Percentiles rank a stretch among this genome's conserved stretches.
phyloP scores from a whole-genome alignment of 2,329 filamentous ascomycete genomes.

The Diaporthe capsici region DNA sequence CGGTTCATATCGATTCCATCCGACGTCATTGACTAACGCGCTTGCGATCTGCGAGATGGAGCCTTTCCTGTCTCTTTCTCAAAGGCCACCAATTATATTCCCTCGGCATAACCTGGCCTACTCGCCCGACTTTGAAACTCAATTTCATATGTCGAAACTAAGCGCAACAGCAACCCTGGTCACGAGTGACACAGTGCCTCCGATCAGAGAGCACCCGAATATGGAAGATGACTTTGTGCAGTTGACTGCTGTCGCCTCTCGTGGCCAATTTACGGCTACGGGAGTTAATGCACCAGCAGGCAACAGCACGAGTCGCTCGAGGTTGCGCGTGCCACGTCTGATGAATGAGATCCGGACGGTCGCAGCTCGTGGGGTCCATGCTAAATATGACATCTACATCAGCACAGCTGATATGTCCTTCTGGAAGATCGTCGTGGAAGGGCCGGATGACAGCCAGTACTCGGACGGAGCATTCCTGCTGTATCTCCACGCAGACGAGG shows the following conservation, averaged over 20 bases:
- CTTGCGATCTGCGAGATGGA: conserved; percentile 35
- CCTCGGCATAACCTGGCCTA: not conserved
- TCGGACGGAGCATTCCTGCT: conserved; percentile 80
- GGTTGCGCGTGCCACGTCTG: conserved; percentile 10
- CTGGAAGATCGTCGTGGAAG: conserved; percentile 57
- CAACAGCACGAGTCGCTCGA: not conserved
- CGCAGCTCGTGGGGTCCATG: conserved; percentile 6
- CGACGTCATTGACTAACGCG: conserved; percentile 10
- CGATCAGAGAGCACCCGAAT: conserved; percentile 20
- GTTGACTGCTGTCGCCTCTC: not conserved
- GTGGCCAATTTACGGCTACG: too few species aligned
- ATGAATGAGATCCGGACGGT: conserved; percentile 28
- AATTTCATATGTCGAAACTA: not conserved
- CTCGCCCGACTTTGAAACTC: not conserved
- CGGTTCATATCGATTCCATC: conserved; percentile 24
- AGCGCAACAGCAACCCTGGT: conserved; percentile 15
- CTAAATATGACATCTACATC: conserved; percentile 52
- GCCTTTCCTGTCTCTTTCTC: conserved; percentile 28
- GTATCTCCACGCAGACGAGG: conserved; percentile 82
- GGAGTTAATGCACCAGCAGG: not conserved
- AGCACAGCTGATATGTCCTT: conserved; percentile 55
- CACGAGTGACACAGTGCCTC: conserved; percentile 1
- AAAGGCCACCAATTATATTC: not conserved
- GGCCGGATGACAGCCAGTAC: conserved; percentile 42
- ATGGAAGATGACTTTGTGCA: conserved; percentile 22